phyloP scores from a whole-genome alignment of 2,329 filamentous ascomycete species.

The Dactylellina haptotyla region DNA sequence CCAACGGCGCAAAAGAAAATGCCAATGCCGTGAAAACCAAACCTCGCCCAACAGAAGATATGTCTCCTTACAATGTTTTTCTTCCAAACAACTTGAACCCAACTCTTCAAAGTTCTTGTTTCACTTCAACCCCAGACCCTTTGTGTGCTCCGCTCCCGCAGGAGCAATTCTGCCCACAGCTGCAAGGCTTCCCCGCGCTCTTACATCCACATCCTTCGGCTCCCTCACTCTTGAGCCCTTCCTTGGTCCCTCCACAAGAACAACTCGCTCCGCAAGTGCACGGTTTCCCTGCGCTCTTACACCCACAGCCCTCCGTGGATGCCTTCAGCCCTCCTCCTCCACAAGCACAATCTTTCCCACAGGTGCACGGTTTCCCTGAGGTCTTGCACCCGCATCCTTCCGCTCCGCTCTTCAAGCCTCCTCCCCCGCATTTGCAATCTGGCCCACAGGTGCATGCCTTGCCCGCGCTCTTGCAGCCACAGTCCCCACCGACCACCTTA shows the following conservation, averaged over 20 bases:
- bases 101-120: constrained; percentile 27
- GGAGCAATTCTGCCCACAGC: background rate
- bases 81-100: background rate
- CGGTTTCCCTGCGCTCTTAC: background rate
- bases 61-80: background rate
- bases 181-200: background rate
- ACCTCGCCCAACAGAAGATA: no score
- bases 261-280: constrained; percentile 5
- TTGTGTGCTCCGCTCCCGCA: background rate
- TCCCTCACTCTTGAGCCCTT: background rate
- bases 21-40: no score
- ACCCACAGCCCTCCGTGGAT: background rate
- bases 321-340: constrained; percentile 6
- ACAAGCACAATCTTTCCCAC: constrained; percentile 10
- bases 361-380: background rate
- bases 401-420: background rate
- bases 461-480: constrained; percentile 26
- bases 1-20: no score
- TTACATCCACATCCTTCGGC: constrained; percentile 12
- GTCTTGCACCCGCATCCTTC: constrained; percentile 9
- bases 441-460: constrained; percentile 10
- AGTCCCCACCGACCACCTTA: background rate
- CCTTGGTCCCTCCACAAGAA: background rate
- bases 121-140: background rate
- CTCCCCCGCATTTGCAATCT: constrained; percentile 12